Evolutionary conservation across 179 eudicot species (phyloP), one percentile per base, ranked within the genome.

Genomic region (Beta macrorhiza): DNA sequence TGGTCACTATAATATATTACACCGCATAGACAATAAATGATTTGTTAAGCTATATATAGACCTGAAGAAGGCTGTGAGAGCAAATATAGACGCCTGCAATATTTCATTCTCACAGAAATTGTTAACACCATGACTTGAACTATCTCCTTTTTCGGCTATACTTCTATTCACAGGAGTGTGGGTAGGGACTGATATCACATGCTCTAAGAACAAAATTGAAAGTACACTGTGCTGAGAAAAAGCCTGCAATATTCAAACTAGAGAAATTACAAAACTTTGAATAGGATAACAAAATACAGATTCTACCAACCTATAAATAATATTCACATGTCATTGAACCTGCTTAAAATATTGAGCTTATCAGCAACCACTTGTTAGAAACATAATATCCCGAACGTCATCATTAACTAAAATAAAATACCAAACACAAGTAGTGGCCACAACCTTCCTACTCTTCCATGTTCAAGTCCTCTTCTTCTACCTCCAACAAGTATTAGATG

Each of bases 61-160:
- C 99, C 98, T 94, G 92, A 96, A 96, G 84, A 96, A 91, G 76
- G 99, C 95, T 77, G 97, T 96, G 65, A 94, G 91, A 73, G 97
- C 92, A 81, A 96, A 85, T 82, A 92, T 89, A 84, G 97, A 91
- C 61, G 99, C 99, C 81, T 92, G 98, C 81, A 90, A 85, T 55
- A 90, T 84, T 73, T 92, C 91, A 82, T 89, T 85, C 69, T 91
- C 93, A 61, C 82, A 79, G 78, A 55, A 80, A 67, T 67, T 73
- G 73, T 85, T 89, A 73, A 52, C 75, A 53, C 79, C 80, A 85
- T 84, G 87, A 84, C 79, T 87, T 81, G 90, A 84, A 76, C 77
- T 75, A 78, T 96, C 97, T 72, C 92, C 98, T 87, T 87, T 92
- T 72, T 85, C 90, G 61, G 85, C 65, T 74, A 86, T 85, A 83